Conservation (phyloP, 768 basidiomycete genomes). For the Rhodosporidiobolus odoratus region DNA sequence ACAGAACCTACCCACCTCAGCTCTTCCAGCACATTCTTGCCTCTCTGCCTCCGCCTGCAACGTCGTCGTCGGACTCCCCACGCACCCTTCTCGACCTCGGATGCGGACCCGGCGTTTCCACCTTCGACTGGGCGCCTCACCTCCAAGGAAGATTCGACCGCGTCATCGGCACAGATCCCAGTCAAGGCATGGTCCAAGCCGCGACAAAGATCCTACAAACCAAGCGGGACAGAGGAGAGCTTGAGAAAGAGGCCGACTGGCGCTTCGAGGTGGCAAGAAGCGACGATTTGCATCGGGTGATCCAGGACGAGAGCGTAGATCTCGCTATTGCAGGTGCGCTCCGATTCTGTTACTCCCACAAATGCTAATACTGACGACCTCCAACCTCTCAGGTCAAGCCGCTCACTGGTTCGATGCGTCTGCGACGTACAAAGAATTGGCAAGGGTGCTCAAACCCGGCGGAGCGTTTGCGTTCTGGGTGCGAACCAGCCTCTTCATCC, state of each 20-base stretch:
- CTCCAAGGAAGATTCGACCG: slow-evolving; percentile 50
- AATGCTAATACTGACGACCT: neutral
- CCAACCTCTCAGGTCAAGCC: slow-evolving; percentile 58
- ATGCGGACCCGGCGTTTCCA: slow-evolving; percentile 47
- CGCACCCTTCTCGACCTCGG: slow-evolving; percentile 26
- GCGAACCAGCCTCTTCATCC: slow-evolving; percentile 26
- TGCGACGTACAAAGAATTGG: slow-evolving; percentile 64
- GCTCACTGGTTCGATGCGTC: slow-evolving; percentile 77
- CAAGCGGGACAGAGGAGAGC: slow-evolving; percentile 34
- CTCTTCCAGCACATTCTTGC: slow-evolving; percentile 21
- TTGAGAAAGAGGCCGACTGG: slow-evolving; percentile 45
- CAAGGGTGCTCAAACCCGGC: slow-evolving; percentile 57
- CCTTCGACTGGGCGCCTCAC: slow-evolving; percentile 51
- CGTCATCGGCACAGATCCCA: slow-evolving; percentile 72
- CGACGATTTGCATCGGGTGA: slow-evolving; percentile 52
- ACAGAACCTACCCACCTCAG: slow-evolving; percentile 24
- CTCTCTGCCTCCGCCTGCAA: neutral
- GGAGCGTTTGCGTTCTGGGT: slow-evolving; percentile 75
- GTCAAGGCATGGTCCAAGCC: slow-evolving; percentile 64
- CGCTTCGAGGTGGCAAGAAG: slow-evolving; percentile 47
- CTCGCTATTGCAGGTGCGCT: slow-evolving; percentile 60
- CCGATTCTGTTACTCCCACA: neutral
- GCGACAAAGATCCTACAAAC: neutral
- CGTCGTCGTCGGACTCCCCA: neutral
- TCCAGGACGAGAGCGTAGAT: slow-evolving; percentile 59